These are phyloP conservation scores for Speleostelium caveatum DNA, from an alignment of 78 protist genomes.

Conservation along the genomic window DNA sequence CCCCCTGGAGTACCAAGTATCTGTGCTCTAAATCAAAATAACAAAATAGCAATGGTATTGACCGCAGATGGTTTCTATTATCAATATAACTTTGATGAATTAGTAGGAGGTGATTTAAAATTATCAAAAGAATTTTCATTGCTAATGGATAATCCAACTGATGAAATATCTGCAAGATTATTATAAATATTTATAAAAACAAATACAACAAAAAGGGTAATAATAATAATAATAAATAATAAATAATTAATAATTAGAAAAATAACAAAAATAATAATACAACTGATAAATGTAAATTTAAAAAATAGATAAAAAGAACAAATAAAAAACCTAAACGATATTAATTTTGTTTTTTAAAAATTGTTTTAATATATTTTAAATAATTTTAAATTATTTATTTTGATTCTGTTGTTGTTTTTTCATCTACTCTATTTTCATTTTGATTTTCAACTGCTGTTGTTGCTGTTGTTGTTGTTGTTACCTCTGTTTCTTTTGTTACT, in stretches of 20 bases:
- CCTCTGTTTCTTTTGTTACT: not conserved
- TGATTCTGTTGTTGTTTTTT: too few relatives aligned
- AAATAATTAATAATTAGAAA: too few relatives aligned
- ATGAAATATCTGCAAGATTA: slow-evolving; percentile 12
- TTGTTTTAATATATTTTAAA: too few relatives aligned
- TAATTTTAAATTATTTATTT: too few relatives aligned
- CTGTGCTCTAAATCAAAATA: slow-evolving; percentile 61
- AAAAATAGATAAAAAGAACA: too few relatives aligned
- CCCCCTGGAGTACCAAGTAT: slow-evolving; percentile 62
- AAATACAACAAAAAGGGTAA: not conserved
- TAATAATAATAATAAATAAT: too few relatives aligned
- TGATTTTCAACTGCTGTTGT: not conserved
- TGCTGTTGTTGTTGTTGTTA: not conserved
- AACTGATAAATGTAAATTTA: too few relatives aligned
- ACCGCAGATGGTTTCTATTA: slow-evolving; percentile 71
- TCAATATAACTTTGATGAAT: slow-evolving; percentile 71
- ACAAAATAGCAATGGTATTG: slow-evolving; percentile 61
- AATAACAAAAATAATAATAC: too few relatives aligned
- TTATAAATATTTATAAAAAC: not conserved
- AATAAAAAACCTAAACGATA: too few relatives aligned
- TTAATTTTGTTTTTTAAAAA: too few relatives aligned
- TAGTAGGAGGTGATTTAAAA: slow-evolving; percentile 82
- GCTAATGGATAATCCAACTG: slow-evolving; percentile 36
- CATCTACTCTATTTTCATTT: too few relatives aligned
- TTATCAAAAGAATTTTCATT: slow-evolving; percentile 45